Percentiles rank a stretch among this genome's conserved stretches.
Conservation (phyloP, 2,329 filamentous ascomycete species). For the Malbranchea zuffiana region DNA sequence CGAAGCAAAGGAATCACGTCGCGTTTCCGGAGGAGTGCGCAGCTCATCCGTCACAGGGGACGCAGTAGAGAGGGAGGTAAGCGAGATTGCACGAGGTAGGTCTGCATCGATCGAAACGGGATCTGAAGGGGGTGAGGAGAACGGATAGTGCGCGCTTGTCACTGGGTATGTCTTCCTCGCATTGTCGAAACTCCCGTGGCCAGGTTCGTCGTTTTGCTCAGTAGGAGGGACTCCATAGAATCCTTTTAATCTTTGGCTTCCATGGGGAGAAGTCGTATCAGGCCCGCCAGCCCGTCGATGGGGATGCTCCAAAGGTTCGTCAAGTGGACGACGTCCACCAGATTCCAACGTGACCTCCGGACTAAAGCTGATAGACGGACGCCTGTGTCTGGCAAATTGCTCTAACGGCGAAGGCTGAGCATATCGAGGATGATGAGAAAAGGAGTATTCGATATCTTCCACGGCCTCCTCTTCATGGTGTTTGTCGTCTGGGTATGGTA, state of each 20-base stretch:
- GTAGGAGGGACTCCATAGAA: too few relatives aligned
- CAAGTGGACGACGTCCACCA: conserved; percentile 28
- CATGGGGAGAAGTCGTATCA: too few relatives aligned
- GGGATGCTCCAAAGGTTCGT: conserved; percentile 27
- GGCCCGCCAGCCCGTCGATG: too few relatives aligned
- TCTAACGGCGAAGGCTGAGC: conserved; percentile 31
- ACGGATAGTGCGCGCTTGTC: conserved; percentile 4
- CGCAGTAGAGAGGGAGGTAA: conserved; percentile 36
- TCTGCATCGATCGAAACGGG: conserved; percentile 18
- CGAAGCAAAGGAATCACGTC: conserved; percentile 27
- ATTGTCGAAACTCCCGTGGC: too few relatives aligned
- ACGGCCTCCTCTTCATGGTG: conserved; percentile 17
- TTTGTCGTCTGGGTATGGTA: conserved; percentile 32
- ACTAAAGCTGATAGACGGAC: conserved; percentile 35
- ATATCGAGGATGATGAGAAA: conserved; percentile 30
- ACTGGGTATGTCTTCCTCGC: too few relatives aligned
- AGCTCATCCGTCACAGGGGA: conserved; percentile 33
- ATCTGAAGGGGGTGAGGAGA: conserved; percentile 8
- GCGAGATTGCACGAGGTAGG: conserved; percentile 31
- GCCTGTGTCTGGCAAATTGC: conserved; percentile 31
- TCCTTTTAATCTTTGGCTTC: too few relatives aligned
- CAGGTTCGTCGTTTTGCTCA: too few relatives aligned
- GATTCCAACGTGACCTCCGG: conserved; percentile 32
- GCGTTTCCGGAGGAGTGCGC: conserved; percentile 31
- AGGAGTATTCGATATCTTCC: conserved; percentile 19